Base-by-base conservation (phyloP, 1,284 basidiomycete species). In the Cystobasidium pallidum region DNA sequence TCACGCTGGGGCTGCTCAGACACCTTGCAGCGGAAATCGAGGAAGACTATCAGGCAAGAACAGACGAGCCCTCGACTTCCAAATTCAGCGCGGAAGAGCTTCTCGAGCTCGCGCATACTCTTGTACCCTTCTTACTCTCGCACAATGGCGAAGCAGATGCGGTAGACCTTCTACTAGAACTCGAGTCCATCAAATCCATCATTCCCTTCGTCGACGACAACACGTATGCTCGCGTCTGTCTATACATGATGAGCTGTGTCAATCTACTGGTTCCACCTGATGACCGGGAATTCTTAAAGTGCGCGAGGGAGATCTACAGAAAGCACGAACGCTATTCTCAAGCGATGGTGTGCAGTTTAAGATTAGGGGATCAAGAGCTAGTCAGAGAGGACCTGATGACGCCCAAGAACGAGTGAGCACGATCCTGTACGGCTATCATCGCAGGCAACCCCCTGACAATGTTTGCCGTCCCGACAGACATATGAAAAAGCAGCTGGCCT, bases 71-170 rank as follows among this genome's bases (percentile, higher is more conserved):
- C 21, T 62, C 66, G n/a, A 73, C 73, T 19, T 87, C 87, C 63
- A 65, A 63, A 45, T 81, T 82, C 49, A 79, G 80, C n/a, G 77
- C 80, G 39, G 80, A 92, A 47, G 89, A 92, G 75, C 84, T 97
- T 55, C 86, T 89, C 57, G 83, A 84, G 4, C 86, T 99, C 47
- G 92, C 91, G 0, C 84, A 91, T 70, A 87, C 92, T 78, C 92
- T 97, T 77, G 92, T 95, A 0, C 89, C 87, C 24, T 99, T 99
- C 84, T 86, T 97, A 75, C 84, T 99, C 41, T 86, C 86, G 34
- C 96, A 99, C 82, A 98, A 99, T 78, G 96, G 94, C 15, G 96
- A 99, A 81, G 94, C 94, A 34, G 96, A 99, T 80, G 96, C 96
- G 0, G 95, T 99, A 24, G 96, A 99, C 82, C 84, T 99, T 39